A percentile compares a stretch with the other conserved stretches of the same genome.
Evolutionary conservation across 306 rosid species (phyloP).

Genomic region (Mimosa pudica): DNA sequence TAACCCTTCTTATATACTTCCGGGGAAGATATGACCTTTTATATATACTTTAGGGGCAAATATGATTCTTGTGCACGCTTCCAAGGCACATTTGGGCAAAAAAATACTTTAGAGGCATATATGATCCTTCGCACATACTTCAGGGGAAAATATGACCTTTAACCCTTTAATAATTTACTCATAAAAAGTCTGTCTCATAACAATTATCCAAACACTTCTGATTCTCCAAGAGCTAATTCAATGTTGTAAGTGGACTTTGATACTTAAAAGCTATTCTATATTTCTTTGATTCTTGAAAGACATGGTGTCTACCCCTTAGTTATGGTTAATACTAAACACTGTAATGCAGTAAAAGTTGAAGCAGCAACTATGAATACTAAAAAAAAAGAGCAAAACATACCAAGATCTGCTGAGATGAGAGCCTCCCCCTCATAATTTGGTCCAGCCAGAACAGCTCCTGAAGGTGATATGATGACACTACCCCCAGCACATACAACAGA

Average conservation of each 20-base stretch:
- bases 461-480: slow-evolving; percentile 88
- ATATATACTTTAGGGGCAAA: too few species aligned
- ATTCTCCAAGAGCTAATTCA: too few species aligned
- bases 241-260: not conserved
- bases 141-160: too few species aligned
- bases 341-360: slow-evolving; percentile 2
- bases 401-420: slow-evolving; percentile 86
- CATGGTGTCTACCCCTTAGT: not conserved
- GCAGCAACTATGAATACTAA: slow-evolving; percentile 30
- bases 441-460: slow-evolving; percentile 84
- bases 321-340: not conserved
- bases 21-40: too few species aligned
- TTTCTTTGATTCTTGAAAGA: not conserved
- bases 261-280: not conserved
- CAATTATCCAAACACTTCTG: too few species aligned
- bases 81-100: too few species aligned
- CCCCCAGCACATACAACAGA: slow-evolving; percentile 95
- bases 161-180: too few species aligned
- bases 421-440: slow-evolving; percentile 94
- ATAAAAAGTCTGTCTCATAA: too few species aligned
- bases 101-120: too few species aligned
- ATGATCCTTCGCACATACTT: too few species aligned
- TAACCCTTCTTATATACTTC: too few species aligned
- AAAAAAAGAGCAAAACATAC: slow-evolving; percentile 45
- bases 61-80: too few species aligned